Conservation (phyloP, 306 rosid genomes). For the Mimosa bimucronata region DNA sequence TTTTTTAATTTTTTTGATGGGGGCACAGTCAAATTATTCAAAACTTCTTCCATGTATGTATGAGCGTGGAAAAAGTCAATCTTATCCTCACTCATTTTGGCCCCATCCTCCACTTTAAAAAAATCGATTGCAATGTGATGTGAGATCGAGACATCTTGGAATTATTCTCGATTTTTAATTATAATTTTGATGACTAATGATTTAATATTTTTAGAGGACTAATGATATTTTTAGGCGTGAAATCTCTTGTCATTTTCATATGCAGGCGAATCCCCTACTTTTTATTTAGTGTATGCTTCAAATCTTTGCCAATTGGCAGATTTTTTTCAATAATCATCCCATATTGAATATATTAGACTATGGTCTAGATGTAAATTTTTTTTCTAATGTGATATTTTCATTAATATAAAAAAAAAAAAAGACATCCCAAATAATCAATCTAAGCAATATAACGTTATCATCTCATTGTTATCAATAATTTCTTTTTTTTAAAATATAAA, state of each 20-base stretch:
- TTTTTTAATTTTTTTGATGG: background rate
- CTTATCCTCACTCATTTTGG: conserved; percentile 35
- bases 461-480: too few relatives aligned
- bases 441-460: background rate
- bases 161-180: background rate
- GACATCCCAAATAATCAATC: too few relatives aligned
- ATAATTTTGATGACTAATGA: conserved; percentile 5
- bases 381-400: background rate
- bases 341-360: background rate
- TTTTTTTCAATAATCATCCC: too few relatives aligned
- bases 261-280: background rate
- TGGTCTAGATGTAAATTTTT: background rate
- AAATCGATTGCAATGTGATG: conserved; percentile 33
- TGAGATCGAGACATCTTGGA: background rate
- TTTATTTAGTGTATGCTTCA: background rate
- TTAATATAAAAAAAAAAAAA: too few relatives aligned
- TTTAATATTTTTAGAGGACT: background rate
- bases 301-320: background rate
- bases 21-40: conserved; percentile 7
- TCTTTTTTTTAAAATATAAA: too few relatives aligned
- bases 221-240: background rate
- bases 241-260: background rate
- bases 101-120: conserved; percentile 21
- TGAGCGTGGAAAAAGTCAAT: conserved; percentile 33
- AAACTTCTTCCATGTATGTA: conserved; percentile 6